Base-by-base conservation (phyloP, 805 yeast genomes). In the Candida easanensis region DNA sequence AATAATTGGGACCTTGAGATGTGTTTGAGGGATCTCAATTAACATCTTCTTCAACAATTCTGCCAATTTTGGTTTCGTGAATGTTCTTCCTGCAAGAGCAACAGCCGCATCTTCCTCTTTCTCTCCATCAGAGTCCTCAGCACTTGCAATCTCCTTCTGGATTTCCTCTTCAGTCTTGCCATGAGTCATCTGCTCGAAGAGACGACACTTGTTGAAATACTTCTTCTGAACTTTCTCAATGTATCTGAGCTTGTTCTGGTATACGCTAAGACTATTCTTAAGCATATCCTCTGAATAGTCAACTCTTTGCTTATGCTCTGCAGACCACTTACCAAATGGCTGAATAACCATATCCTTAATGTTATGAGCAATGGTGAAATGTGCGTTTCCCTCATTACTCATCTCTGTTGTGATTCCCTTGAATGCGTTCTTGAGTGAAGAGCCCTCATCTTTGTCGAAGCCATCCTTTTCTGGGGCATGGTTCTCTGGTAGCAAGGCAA, bases 301-400 rank as follows among this genome's bases (percentile, higher is more conserved):
- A 2, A 88, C 73, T 36, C 95, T 66, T 51, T 76, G 77, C 41
- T 74, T 74, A 62, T 88, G 95, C 41, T 83, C 89, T 15, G 67
- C 69, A 33, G 89, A 74, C 95, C 95, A 88, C 53, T 75, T 74
- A 10, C 77, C 62, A 55, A 88, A 88, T 1, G 95, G 96, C 19
- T 71, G 72, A 39, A 84, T 58, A 1, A 88, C 91, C 61, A 77
- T 65, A 1, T 65, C 54, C 43, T 76, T 73, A 46, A 88, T 80
- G 49, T 76, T 77, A 4, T 73, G 68, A 1, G 91, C 85, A 21
- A 87, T 76, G 38, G 74, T 73, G 34, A 77, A 44, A 58, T 83
- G 90, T 28, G 70, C 68, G 36, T 63, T 61, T 5, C 86, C 87
- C 61, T 85, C 85, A 28, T 64, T 69, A 16, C 63, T 63, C 72